Base-by-base conservation (phyloP, 169 alveolate species). In the Plasmodium berghei region DNA sequence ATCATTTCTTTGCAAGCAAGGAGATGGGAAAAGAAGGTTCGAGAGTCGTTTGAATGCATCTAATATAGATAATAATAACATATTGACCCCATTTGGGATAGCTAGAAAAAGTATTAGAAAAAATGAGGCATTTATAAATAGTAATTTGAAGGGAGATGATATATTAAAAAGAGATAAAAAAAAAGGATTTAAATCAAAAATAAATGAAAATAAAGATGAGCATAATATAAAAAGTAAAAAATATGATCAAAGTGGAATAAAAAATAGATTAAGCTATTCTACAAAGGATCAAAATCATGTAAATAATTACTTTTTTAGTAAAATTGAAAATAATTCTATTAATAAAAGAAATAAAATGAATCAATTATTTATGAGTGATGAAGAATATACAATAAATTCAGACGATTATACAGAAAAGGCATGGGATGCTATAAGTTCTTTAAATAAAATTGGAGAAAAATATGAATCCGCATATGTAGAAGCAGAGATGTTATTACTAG, bases 331-430 rank as follows among this genome's bases (percentile, higher is more conserved):
- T 34, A 34, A 34, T 3, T 34, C 8, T 34, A 34, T 3, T 34
- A 34, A 34, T 34, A 5, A 5, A 34, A 34, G 42, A 34, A 34
- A 34, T 34, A 34, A 34, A 34, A 4, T 4, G 42, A 34, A 34
- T 34, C 71, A 22, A 2, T 20, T 74, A 9, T 45, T 14, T 26
- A 74, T 74, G 88, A 74, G 72, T 20, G 96, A 91, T 34, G 95
- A 93, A 28, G 97, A 96, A 24, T 95, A 94, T 73, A 94, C 96
- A 0, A 80, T 95, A 16, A 95, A 95, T 46, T 93, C 97, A 14
- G 94, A 92, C 59, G 97, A 95, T 67, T 95, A 94, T 93, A 95
- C 97, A 0, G 97, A 95, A 59, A 95, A 95, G 88, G 97, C 97
- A 1, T 95, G 97, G 97, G 97, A 95, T 61, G 97, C 97, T 10